A percentile compares a stretch with the other conserved stretches of the same genome.
These are phyloP conservation scores for Phylloboletellus chloephorus DNA, from an alignment of 1,284 basidiomycete species.

Conservation along the genomic window DNA sequence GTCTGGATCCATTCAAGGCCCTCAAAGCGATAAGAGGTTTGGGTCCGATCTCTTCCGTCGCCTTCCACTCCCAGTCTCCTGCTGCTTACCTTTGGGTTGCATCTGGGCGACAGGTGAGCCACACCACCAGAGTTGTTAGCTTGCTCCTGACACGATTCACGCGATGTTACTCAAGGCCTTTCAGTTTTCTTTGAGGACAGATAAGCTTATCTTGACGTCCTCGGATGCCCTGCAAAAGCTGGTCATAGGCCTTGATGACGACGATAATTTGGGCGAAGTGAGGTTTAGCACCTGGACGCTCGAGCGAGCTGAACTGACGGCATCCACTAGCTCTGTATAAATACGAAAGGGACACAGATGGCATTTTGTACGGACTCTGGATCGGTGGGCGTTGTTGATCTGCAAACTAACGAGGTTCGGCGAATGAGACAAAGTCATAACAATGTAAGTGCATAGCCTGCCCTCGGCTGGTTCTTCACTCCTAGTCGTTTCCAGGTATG, in stretches of 20 bases:
- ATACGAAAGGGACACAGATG: slow-evolving; percentile 48
- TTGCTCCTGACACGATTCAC: slow-evolving; percentile 15
- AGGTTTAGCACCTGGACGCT: slow-evolving; percentile 13
- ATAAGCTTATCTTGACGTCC: slow-evolving; percentile 43
- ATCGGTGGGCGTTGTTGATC: slow-evolving; percentile 56
- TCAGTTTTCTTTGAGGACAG: slow-evolving; percentile 39
- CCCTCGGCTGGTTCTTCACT: slow-evolving; percentile 3
- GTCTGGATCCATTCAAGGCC: slow-evolving; percentile 53
- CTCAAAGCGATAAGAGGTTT: slow-evolving; percentile 58
- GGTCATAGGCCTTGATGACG: slow-evolving; percentile 45
- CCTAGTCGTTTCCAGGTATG: slow-evolving; percentile 55
- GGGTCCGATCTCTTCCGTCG: slow-evolving; percentile 56
- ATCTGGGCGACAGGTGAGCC: slow-evolving; percentile 49
- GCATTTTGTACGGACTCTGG: slow-evolving; percentile 70
- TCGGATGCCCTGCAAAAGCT: slow-evolving; percentile 45
- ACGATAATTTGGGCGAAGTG: slow-evolving; percentile 69
- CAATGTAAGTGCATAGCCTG: slow-evolving; percentile 43
- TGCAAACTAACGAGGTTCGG: slow-evolving; percentile 41
- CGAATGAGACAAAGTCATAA: slow-evolving; percentile 59
- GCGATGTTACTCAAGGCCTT: slow-evolving; percentile 29
- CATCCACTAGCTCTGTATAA: slow-evolving; percentile 55
- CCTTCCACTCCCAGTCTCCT: slow-evolving; percentile 39
- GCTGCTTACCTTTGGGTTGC: slow-evolving; percentile 55
- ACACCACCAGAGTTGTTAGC: background rate
- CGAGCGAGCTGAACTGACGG: slow-evolving; percentile 24